Evolutionary conservation across 2,329 filamentous ascomycete species (phyloP).

Genomic region (Colletotrichum musae): DNA sequence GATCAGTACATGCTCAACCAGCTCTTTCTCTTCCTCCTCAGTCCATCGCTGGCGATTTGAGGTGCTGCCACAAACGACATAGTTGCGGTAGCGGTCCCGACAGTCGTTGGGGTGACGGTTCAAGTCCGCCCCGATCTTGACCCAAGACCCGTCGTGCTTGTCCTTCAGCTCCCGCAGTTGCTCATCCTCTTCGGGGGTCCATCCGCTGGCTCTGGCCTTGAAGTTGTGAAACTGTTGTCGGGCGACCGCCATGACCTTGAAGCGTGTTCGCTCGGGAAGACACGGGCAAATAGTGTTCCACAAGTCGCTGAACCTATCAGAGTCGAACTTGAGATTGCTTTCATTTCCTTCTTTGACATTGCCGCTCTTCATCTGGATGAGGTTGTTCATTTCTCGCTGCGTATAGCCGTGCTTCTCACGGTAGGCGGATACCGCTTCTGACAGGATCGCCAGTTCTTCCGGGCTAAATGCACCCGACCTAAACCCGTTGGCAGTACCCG

Average conservation of each 20-base stretch:
- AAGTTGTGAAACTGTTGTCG: conserved; percentile 78
- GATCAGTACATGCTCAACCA: conserved; percentile 67
- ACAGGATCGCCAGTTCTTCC: conserved; percentile 59
- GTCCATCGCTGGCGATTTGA: conserved; percentile 70
- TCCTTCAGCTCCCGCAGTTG: conserved; percentile 64
- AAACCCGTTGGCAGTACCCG: background rate
- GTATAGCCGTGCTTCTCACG: conserved; percentile 58
- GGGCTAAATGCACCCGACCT: conserved; percentile 58
- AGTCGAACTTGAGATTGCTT: conserved; percentile 49
- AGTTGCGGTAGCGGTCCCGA: conserved; percentile 79
- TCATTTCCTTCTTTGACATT: conserved; percentile 49
- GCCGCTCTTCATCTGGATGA: conserved; percentile 51
- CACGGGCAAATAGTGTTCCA: conserved; percentile 65
- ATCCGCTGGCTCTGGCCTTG: conserved; percentile 68
- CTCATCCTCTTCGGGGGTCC: conserved; percentile 72
- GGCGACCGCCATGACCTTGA: conserved; percentile 69
- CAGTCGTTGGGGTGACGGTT: conserved; percentile 77
- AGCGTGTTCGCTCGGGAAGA: conserved; percentile 65
- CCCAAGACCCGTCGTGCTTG: conserved; percentile 71
- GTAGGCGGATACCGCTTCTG: conserved; percentile 60
- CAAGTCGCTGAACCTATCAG: conserved; percentile 57
- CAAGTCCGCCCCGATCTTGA: conserved; percentile 71
- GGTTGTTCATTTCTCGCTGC: conserved; percentile 62
- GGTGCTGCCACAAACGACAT: conserved; percentile 71
- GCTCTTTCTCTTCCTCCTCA: conserved; percentile 69